A percentile compares a stretch with the other conserved stretches of the same genome.
Conservation (phyloP, 805 yeast genomes). For the Kodamaea nitidulidarum region DNA sequence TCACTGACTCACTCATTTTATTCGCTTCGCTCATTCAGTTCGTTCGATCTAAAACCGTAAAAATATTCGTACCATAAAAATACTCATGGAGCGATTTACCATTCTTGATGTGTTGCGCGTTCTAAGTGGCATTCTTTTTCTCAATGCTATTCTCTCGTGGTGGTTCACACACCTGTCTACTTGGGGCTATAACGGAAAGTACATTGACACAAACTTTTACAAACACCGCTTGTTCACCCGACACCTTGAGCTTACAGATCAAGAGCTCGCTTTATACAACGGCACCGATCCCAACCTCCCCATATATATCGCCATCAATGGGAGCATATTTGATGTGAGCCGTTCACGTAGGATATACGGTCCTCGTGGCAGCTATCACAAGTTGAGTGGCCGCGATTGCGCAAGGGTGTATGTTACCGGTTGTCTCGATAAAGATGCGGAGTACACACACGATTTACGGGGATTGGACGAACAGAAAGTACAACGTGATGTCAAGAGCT, state of each 20-base stretch:
- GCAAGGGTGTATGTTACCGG: conserved; percentile 72
- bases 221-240: conserved; percentile 17
- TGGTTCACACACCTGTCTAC: conserved; percentile 52
- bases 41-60: too few relatives aligned
- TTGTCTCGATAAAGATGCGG: conserved; percentile 51
- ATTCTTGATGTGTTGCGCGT: conserved; percentile 42
- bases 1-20: too few relatives aligned
- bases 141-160: conserved; percentile 51
- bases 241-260: conserved; percentile 34
- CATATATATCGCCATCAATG: conserved; percentile 56
- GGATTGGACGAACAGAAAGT: conserved; percentile 48
- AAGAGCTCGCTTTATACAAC: conserved; percentile 45
- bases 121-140: conserved; percentile 41
- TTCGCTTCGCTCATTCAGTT: too few relatives aligned
- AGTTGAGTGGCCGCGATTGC: conserved; percentile 62
- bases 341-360: conserved; percentile 51
- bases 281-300: conserved; percentile 50
- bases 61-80: too few relatives aligned
- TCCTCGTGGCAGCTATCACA: conserved; percentile 51
- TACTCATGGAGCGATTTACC: conserved; percentile 16
- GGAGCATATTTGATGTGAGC: conserved; percentile 63
- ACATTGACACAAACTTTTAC: conserved; percentile 42
- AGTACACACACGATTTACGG: conserved; percentile 62
- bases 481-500: conserved; percentile 36
- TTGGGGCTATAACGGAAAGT: conserved; percentile 60